phyloP scores from a whole-genome alignment of 1,139 yeast genomes.

The Diutina pseudorugosa region DNA sequence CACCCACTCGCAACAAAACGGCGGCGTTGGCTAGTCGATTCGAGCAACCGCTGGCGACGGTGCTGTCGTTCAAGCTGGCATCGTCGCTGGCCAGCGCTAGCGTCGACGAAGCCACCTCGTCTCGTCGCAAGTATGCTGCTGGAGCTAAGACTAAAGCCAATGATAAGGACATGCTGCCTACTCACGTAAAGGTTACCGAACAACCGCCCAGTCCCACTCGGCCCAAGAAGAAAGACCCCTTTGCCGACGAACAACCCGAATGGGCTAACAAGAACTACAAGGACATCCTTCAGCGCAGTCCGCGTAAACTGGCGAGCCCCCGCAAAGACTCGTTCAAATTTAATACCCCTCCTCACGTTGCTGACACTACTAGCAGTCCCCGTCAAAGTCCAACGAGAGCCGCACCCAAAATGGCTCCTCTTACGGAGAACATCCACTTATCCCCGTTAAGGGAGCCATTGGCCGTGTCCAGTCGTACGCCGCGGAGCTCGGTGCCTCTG shows the following conservation, averaged over 20 bases:
- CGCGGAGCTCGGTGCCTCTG: neutral
- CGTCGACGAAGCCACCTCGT: neutral
- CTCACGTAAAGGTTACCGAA: neutral
- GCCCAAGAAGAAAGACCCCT: neutral
- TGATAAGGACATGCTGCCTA: neutral
- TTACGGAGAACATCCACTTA: neutral
- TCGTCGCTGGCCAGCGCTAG: neutral
- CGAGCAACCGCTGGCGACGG: constrained; percentile 4
- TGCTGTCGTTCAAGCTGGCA: constrained; percentile 1
- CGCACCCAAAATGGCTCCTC: constrained; percentile 7
- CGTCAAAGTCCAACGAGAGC: constrained; percentile 6
- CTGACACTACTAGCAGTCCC: neutral
- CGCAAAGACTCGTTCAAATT: neutral
- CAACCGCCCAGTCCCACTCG: neutral
- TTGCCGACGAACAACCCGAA: constrained; percentile 12
- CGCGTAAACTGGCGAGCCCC: constrained; percentile 4
- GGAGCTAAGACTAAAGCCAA: neutral
- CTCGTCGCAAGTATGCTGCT: neutral
- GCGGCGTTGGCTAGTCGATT: neutral
- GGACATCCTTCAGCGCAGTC: constrained; percentile 5
- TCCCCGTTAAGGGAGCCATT: neutral
- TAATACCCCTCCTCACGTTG: neutral
- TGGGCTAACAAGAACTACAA: constrained; percentile 15
- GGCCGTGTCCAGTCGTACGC: neutral
- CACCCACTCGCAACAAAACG: neutral